Base-by-base conservation (phyloP, 2,329 filamentous ascomycete species). In the Fusarium mangiferae region DNA sequence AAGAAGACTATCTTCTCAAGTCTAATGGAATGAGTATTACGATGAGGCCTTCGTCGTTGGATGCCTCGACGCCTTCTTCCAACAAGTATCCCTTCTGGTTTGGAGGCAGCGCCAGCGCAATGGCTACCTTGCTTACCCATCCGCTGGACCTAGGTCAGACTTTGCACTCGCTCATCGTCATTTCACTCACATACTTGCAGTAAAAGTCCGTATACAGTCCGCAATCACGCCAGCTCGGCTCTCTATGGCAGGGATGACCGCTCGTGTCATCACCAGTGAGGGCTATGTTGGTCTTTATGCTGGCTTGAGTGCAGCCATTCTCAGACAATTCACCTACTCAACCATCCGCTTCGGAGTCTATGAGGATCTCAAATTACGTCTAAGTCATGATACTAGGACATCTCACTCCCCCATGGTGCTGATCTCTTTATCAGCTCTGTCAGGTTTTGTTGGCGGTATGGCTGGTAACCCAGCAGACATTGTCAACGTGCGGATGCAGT, bases 401-500 rank as follows among this genome's bases (percentile, higher is more conserved):
- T 11, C 39, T 36, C 35, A 35, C 14, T 49, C 51, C 4, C 42
- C 22, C 35, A 5, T 38, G 17, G 3, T 49, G 14, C 26, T 66
- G 10, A 26, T 66, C 26, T 22, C 13, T n/a, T 7, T 41, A 9
- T 22, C 39, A 2, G 39, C 39, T 41, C 20, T 41, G 22, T 41
- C 20, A 3, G 38, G 38, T 4, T 17, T 28, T 48, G 8, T 49
- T 28, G 59, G 59, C 7, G 59, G 59, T 6, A 39, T 58, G n/a
- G 51, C 54, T 24, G 52, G 65, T 4, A 59, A 51, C 22, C 60
- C 60, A 33, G 51, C 59, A 35, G 52, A 58, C 22, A 42, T 63
- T n/a, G 51, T 51, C 18, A 67, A 63, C 12, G 30, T 63, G 14
- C 24, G 64, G 30, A 63, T 63, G 59, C 59, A 63, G 26, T 49